Conservation (phyloP, 805 yeast species). For the Candida broadrunensis region DNA sequence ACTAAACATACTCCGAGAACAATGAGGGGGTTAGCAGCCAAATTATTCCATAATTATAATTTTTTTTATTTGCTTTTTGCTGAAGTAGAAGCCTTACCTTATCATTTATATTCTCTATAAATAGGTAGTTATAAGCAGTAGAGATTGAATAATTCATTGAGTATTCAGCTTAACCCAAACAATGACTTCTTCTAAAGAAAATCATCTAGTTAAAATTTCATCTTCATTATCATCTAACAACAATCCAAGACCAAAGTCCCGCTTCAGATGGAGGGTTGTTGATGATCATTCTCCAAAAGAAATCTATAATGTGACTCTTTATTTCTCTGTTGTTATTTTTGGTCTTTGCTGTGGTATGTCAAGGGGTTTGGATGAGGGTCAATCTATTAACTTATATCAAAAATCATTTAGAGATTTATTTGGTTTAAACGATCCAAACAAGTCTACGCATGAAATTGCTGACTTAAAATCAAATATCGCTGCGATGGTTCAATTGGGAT, state of each 20-base stretch:
- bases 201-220: not conserved
- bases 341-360: constrained; percentile 52
- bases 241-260: not conserved
- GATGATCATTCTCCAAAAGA: constrained; percentile 40
- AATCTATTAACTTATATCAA: constrained; percentile 45
- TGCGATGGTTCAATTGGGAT: constrained; percentile 57
- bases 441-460: constrained; percentile 36
- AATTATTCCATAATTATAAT: no score
- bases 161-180: no score
- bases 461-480: constrained; percentile 51
- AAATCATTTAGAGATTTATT: constrained; percentile 38
- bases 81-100: no score
- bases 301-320: constrained; percentile 46
- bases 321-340: constrained; percentile 44
- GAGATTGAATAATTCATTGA: no score
- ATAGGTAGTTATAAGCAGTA: no score
- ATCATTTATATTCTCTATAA: no score
- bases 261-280: constrained; percentile 2
- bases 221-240: not conserved
- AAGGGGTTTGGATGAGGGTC: constrained; percentile 59
- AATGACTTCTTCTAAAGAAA: not conserved
- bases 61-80: no score
- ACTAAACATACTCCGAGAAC: no score
- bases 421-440: constrained; percentile 40
- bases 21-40: no score